phyloP scores from a whole-genome alignment of 2,329 filamentous ascomycete species.

The Elsinoe ampelina region DNA sequence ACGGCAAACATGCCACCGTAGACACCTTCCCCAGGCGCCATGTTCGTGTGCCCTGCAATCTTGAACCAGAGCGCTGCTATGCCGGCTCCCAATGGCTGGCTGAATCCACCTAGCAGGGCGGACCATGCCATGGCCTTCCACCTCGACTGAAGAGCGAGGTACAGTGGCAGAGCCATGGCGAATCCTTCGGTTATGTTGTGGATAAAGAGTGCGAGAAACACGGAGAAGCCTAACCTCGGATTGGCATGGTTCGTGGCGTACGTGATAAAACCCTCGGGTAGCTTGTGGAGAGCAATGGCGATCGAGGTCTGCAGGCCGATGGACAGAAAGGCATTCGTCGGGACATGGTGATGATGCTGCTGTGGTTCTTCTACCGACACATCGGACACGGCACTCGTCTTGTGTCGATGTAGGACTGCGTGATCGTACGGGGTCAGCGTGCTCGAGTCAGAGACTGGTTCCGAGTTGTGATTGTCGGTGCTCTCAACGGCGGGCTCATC shows the following conservation, averaged over 20 bases:
- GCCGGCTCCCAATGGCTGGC: slow-evolving; percentile 76
- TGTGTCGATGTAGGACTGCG: slow-evolving; percentile 19
- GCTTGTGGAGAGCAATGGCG: slow-evolving; percentile 91
- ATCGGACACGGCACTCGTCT: slow-evolving; percentile 5
- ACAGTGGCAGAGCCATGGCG: slow-evolving; percentile 83
- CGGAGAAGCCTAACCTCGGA: slow-evolving; percentile 74
- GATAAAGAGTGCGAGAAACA: slow-evolving; percentile 92
- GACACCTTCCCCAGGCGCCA: slow-evolving; percentile 44
- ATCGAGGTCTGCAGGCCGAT: slow-evolving; percentile 95
- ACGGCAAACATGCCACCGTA: slow-evolving; percentile 79
- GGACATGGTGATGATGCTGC: slow-evolving; percentile 84
- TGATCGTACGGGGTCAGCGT: slow-evolving; percentile 14
- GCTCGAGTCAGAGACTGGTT: slow-evolving; percentile 4
- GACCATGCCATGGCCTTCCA: slow-evolving; percentile 77
- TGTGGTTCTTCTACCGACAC: slow-evolving; percentile 14
- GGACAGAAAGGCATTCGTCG: slow-evolving; percentile 83
- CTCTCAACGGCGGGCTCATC: not conserved
- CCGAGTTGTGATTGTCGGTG: not conserved
- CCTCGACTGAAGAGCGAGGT: slow-evolving; percentile 76
- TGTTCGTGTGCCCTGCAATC: slow-evolving; percentile 47
- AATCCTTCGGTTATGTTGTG: slow-evolving; percentile 98
- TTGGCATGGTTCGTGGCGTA: slow-evolving; percentile 97
- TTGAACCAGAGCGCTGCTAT: slow-evolving; percentile 82
- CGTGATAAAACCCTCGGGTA: slow-evolving; percentile 79
- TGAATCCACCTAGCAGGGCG: slow-evolving; percentile 72